Conservation (phyloP, 2,329 filamentous ascomycete genomes). For the Pseudogymnoascus sp. region DNA sequence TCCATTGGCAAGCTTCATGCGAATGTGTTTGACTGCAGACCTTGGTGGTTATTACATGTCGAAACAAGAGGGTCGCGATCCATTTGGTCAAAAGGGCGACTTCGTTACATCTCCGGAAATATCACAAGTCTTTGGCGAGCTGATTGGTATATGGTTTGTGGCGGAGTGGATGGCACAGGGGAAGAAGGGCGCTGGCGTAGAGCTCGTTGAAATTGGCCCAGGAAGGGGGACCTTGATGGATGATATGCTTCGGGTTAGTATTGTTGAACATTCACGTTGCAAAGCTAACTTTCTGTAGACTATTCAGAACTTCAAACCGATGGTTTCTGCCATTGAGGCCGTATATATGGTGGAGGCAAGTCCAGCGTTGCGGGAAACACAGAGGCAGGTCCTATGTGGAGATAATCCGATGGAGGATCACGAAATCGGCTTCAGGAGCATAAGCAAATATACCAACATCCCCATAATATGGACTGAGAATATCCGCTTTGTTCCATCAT, state of each 20-base stretch:
- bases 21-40: conserved; percentile 90
- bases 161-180: conserved; percentile 96
- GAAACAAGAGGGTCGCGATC: conserved; percentile 61
- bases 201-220: conserved; percentile 89
- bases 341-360: conserved; percentile 96
- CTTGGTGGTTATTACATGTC: conserved; percentile 89
- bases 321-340: conserved; percentile 70
- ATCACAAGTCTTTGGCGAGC: conserved; percentile 91
- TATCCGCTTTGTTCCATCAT: conserved; percentile 28
- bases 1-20: conserved; percentile 91
- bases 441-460: conserved; percentile 63
- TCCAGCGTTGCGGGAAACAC: conserved; percentile 62
- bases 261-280: conserved; percentile 8
- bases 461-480: conserved; percentile 85
- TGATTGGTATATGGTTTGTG: conserved; percentile 89
- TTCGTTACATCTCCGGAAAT: conserved; percentile 98
- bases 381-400: conserved; percentile 76
- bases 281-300: conserved; percentile 45
- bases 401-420: conserved; percentile 60
- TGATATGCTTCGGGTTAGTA: conserved; percentile 79
- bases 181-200: conserved; percentile 60
- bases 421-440: conserved; percentile 64
- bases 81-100: conserved; percentile 88
- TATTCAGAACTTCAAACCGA: conserved; percentile 70
- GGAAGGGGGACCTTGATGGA: conserved; percentile 95